A percentile compares a stretch with the other conserved stretches of the same genome.
phyloP scores from a whole-genome alignment of 1,284 basidiomycete species.

The Cryptococcus wingfieldii region DNA sequence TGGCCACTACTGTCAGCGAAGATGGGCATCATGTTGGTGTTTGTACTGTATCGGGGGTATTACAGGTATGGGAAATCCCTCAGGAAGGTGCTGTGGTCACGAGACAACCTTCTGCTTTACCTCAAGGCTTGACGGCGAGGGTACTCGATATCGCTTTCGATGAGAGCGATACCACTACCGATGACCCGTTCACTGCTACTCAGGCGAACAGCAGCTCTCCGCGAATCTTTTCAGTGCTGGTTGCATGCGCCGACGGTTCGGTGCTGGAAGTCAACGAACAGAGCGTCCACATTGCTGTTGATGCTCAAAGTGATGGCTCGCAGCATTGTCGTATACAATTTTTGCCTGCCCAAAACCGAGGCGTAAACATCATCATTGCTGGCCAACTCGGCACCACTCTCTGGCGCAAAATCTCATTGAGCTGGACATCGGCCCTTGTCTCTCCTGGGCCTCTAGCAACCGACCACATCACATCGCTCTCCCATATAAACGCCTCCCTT shows the following conservation, averaged over 20 bases:
- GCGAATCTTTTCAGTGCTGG: background rate
- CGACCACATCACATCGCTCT: slow-evolving; percentile 20
- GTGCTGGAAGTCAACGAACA: background rate
- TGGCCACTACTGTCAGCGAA: slow-evolving; percentile 20
- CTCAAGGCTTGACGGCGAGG: background rate
- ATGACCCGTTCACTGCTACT: slow-evolving; percentile 9
- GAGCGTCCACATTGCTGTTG: background rate
- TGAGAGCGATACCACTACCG: background rate
- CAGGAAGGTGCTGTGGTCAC: slow-evolving; percentile 11
- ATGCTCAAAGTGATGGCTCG: background rate
- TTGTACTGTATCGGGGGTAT: slow-evolving; percentile 4
- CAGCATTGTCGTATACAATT: background rate
- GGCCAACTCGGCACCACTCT: slow-evolving; percentile 1
- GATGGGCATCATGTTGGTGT: slow-evolving; percentile 12
- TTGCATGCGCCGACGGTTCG: slow-evolving; percentile 8
- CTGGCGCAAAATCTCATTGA: slow-evolving; percentile 3
- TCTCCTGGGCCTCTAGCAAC: background rate
- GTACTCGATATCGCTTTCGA: slow-evolving; percentile 10
- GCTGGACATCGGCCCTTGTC: slow-evolving; percentile 5
- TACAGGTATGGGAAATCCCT: slow-evolving; percentile 22
- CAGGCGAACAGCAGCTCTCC: background rate
- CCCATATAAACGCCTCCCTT: slow-evolving; percentile 4
- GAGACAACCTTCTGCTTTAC: background rate
- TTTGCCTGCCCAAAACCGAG: background rate
- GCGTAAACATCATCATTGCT: background rate